Base-by-base conservation (phyloP, 75 land plant species). In the Picea sitchensis region DNA sequence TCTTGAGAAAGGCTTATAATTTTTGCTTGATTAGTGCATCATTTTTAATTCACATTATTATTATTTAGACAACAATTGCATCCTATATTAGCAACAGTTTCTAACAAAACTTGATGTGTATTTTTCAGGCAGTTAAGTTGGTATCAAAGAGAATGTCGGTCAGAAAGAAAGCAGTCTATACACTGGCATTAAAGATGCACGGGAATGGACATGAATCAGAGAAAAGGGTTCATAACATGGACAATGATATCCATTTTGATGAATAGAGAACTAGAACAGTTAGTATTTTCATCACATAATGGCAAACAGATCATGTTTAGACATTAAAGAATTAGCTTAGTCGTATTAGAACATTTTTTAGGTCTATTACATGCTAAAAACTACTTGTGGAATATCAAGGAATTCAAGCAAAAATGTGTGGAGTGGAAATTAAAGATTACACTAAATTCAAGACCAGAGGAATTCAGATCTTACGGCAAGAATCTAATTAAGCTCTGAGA, bases 111-210 rank as follows among this genome's bases (percentile, higher is more conserved):
- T 9, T 51, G n/a, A 32, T 69, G 58, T 72, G 30, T 58, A 72
- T 3, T 75, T 74, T 81, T 13, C 74, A 93, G 95, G 95, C 95
- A 8, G 95, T 91, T 65, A 93, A 88, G 77, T 58, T 89, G 76
- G 91, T 93, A 34, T 78, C 91, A 47, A 83, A 82, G 73, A 86
- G 77, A 76, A 89, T 84, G 62, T 84, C 91, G 21, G 79, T 81
- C 57, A 93, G 80, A 44, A 89, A 82, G 77, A 93, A 84, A 64
- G 54, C 63, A 5, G 78, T 93, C 34, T 93, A 93, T 84, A 78
- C 86, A n/a, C 67, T 93, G 30, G 95, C 95, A 59, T 74, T 93
- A 76, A 87, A 77, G 72, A 82, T 87, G 58, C 90, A 86, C 77
- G 86, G 89, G 62, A 89, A 87, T 36, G 51, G 73, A 71, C 47